These are phyloP conservation scores for Oenanthe sinensis DNA, from an alignment of 129 eudicot species.

Conservation along the genomic window DNA sequence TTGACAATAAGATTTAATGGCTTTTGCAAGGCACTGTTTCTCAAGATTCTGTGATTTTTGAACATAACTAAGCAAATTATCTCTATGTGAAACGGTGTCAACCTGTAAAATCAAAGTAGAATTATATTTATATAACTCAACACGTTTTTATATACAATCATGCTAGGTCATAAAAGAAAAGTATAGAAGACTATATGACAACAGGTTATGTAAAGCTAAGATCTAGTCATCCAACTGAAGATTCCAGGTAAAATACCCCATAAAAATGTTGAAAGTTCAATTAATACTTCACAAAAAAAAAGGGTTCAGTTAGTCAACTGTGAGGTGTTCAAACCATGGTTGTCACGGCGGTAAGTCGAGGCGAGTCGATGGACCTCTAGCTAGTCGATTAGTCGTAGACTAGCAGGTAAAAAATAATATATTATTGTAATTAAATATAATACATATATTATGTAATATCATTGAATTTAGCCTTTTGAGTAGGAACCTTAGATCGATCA, in stretches of 20 bases:
- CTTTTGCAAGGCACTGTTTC: constrained; percentile 91
- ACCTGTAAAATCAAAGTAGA: constrained; percentile 38
- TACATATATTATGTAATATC: too few relatives aligned
- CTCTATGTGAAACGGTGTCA: constrained; percentile 91
- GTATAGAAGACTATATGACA: not conserved
- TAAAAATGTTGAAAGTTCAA: not conserved
- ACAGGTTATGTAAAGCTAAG: not conserved
- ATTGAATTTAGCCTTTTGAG: too few relatives aligned
- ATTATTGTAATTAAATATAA: too few relatives aligned
- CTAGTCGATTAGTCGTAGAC: too few relatives aligned
- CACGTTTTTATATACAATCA: not conserved
- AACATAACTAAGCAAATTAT: constrained; percentile 68
- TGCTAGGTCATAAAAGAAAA: not conserved
- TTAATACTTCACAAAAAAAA: not conserved
- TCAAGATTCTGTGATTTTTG: constrained; percentile 83
- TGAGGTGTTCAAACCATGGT: not conserved
- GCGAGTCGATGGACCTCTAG: too few relatives aligned
- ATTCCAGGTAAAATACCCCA: not conserved
- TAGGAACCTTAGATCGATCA: too few relatives aligned
- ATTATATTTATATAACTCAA: not conserved
- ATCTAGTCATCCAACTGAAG: not conserved
- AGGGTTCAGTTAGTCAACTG: not conserved
- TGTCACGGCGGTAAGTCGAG: too few relatives aligned
- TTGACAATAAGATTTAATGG: constrained; percentile 82
- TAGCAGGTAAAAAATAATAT: too few relatives aligned